Base-by-base conservation (phyloP, 2,329 filamentous ascomycete species). In the Metarhizium sp. region DNA sequence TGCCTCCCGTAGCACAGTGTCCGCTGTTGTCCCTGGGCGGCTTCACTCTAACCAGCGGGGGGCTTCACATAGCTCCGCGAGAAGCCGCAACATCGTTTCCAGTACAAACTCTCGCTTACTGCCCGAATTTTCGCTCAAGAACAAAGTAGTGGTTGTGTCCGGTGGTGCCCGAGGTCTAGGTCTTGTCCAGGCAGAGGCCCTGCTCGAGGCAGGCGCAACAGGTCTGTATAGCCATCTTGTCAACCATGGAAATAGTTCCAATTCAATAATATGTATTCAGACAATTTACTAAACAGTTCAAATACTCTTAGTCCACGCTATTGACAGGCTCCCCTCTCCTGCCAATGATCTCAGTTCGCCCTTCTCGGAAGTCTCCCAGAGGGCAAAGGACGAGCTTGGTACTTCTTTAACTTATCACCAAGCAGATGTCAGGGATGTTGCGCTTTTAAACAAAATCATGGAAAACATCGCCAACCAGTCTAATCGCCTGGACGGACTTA, bases 121-220 rank as follows among this genome's bases (percentile, higher is more conserved):
- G 52, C 84, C 87, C 48, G 90, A 94, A 66, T 94, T 94, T 75
- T 85, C 79, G 64, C 78, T 95, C 59, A 78, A 80, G 59, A 81
- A 82, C 71, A 90, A 87, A 69, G 85, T 92, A 16, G 78, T 92
- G 53, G 71, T 91, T 48, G 86, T 95, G 20, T 88, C 88, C 2
- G 89, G 90, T 50, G 89, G 81, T 55, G 90, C 84, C 7, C 81
- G 88, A 58, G 90, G 90, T 2, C 76, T 95, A 10, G 90, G 90
- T 45, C 75, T 95, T 45, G 86, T 87, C 25, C 87, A 92, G 67
- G 81, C 86, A 46, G 87, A 92, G 66, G 90, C 88, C 6, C 75
- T 94, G 50, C 74, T 92, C 43, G 88, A 94, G 69, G 88, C 88
- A 10, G 89, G 90, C 40, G 90, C 89, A 38, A 87, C 70, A 57